Base-by-base conservation (phyloP, 2,329 filamentous ascomycete species). In the Colletotrichum cordylinicola region DNA sequence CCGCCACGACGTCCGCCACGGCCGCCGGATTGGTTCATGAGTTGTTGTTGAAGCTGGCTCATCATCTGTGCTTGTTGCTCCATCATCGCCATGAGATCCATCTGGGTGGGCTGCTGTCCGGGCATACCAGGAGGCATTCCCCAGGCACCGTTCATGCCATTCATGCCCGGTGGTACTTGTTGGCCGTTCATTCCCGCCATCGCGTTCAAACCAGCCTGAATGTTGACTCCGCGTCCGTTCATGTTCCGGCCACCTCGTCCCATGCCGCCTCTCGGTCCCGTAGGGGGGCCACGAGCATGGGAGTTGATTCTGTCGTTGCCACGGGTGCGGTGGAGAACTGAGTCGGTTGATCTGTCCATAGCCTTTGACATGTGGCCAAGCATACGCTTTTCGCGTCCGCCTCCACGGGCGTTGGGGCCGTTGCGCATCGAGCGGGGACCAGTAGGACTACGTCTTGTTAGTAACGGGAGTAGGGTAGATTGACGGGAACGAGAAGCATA, bases 391-490 rank as follows among this genome's bases (percentile, higher is more conserved):
- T 94, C 94, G 79, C 95, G 92, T 70, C 91, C 90, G 70, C 89
- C 88, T 71, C 89, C 88, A 72, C 90, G 88, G 79, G 88, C 82
- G 58, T 84, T 82, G 70, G 87, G 91, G 68, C 91, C 91, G 83
- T 94, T 95, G 81, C 97, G 94, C 96, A 98, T 98, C 39, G 96
- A 96, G 84, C 96, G 97, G 21, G 97, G 97, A 72, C 96, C 97
- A 67, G 96, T 98, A 12, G 97, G 97, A 82, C 96, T 98, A 81
- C 75, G 81, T 76, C 35, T 37, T 72, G 86, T 91, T 85, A 91
- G 87, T 82, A 78, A 74, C n/a, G n/a, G 29, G 61, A 67, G 61
- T 78, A 24, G 55, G 56, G 74, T 48, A 70, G 48, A 62, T 58
- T 67, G 71, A 37, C 18, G 69, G 67, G 67, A 70, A 27, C 18